phyloP scores from a whole-genome alignment of 2,329 filamentous ascomycete genomes.

The Drechslerella coelobrocha region DNA sequence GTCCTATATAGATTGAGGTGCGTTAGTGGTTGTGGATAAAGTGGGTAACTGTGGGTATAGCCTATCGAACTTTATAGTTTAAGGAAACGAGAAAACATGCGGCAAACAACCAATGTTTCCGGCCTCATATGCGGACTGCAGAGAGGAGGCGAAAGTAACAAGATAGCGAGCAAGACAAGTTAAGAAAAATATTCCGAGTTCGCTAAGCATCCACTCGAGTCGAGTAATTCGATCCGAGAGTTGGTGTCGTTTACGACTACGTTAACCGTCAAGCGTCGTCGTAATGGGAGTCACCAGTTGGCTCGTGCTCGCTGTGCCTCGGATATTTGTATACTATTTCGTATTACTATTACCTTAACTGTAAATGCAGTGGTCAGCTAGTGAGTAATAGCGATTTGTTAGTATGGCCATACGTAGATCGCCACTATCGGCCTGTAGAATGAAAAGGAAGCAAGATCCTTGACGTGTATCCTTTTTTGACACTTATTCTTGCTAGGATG shows the following conservation, averaged over 20 bases:
- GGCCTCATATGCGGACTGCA: constrained; percentile 39
- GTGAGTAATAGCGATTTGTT: constrained; percentile 2
- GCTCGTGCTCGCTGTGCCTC: not conserved
- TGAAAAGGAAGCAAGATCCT: constrained; percentile 1
- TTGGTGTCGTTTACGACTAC: constrained; percentile 15
- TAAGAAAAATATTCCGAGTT: constrained; percentile 46
- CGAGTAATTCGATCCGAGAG: constrained; percentile 38
- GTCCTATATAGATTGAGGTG: constrained; percentile 6
- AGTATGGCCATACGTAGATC: constrained; percentile 1
- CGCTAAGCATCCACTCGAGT: constrained; percentile 30
- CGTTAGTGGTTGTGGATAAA: not conserved
- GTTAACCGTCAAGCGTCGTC: constrained; percentile 10
- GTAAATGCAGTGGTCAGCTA: not conserved
- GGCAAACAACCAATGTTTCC: constrained; percentile 45
- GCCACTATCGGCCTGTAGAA: not conserved
- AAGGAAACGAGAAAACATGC: constrained; percentile 25
- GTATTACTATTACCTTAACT: not conserved
- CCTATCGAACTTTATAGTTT: constrained; percentile 7
- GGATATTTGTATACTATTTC: constrained; percentile 2
- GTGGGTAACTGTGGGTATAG: constrained; percentile 6
- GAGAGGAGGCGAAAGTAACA: constrained; percentile 32
- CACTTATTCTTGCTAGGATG: constrained; percentile 35
- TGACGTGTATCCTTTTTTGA: constrained; percentile 29
- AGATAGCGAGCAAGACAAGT: not conserved
- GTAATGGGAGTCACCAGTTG: constrained; percentile 9